Evolutionary conservation across 495 filamentous ascomycete species (phyloP).

Genomic region (Penicillium salamii): DNA sequence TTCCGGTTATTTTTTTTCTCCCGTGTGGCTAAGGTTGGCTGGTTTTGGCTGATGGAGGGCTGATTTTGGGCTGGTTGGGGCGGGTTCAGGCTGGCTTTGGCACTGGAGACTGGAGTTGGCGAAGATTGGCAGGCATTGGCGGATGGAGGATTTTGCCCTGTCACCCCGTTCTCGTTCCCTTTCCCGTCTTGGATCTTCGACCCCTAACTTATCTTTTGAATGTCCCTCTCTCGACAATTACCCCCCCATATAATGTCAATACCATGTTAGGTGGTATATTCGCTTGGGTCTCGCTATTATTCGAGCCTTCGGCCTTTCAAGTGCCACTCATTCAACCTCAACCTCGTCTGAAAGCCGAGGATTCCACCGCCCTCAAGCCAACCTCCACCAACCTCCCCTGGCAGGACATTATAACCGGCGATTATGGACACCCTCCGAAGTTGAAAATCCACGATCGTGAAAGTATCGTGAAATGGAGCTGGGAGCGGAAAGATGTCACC

Average conservation of each 20-base stretch:
- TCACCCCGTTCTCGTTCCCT: too few species aligned
- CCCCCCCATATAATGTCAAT: neutral
- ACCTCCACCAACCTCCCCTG: conserved; percentile 7
- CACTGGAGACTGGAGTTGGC: too few species aligned
- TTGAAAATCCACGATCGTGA: conserved; percentile 27
- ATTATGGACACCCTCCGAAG: conserved; percentile 22
- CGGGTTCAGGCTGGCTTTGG: too few species aligned
- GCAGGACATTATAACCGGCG: conserved; percentile 28
- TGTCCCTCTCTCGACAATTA: neutral
- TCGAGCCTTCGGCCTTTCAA: conserved; percentile 15
- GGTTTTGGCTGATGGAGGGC: too few species aligned
- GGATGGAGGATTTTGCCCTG: too few species aligned
- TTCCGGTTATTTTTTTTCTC: neutral
- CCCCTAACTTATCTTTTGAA: neutral
- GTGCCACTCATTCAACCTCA: conserved; percentile 21
- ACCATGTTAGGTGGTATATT: conserved; percentile 18
- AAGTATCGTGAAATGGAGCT: conserved; percentile 25
- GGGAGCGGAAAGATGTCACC: conserved; percentile 20
- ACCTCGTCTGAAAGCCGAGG: conserved; percentile 17
- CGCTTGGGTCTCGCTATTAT: conserved; percentile 16
- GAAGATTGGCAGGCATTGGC: too few species aligned
- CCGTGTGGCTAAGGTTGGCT: neutral
- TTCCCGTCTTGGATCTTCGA: neutral
- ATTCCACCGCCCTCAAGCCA: neutral
- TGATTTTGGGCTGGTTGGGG: too few species aligned